Conservation (phyloP, 2,329 filamentous ascomycete species). For the Pseudogymnoascus sp. region DNA sequence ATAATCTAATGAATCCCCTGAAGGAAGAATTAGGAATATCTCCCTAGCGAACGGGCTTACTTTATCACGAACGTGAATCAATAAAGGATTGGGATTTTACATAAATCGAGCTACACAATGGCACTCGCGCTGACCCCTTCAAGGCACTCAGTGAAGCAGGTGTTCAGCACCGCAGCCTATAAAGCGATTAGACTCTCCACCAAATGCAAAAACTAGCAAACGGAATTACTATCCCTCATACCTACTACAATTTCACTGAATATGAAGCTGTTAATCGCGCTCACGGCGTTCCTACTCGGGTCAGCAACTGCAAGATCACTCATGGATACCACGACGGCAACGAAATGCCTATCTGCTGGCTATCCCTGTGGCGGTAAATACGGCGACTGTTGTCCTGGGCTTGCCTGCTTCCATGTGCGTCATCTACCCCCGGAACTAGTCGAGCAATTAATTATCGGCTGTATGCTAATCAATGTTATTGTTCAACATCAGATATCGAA, state of each 20-base stretch:
- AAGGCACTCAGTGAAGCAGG: not conserved
- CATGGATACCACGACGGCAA: not conserved
- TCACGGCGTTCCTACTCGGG: not conserved
- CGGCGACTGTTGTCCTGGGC: not conserved
- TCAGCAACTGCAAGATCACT: not conserved
- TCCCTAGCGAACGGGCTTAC: not conserved
- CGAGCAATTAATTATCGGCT: not conserved
- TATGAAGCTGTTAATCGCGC: not conserved
- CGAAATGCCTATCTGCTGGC: not conserved
- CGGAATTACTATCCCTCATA: not conserved
- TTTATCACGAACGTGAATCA: not conserved
- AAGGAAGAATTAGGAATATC: not conserved
- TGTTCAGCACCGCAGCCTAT: not conserved
- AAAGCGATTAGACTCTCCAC: no score
- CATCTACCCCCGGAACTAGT: not conserved
- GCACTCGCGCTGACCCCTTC: not conserved
- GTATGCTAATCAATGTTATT: not conserved
- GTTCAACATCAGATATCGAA: not conserved
- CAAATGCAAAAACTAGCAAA: no score
- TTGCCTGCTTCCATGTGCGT: not conserved
- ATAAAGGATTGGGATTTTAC: not conserved
- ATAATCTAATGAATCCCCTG: not conserved
- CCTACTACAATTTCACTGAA: not conserved
- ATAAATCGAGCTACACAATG: not conserved
- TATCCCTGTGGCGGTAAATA: not conserved